These are phyloP conservation scores for Monilinia fructicola DNA, from an alignment of 2,329 filamentous ascomycete species.

Conservation along the genomic window DNA sequence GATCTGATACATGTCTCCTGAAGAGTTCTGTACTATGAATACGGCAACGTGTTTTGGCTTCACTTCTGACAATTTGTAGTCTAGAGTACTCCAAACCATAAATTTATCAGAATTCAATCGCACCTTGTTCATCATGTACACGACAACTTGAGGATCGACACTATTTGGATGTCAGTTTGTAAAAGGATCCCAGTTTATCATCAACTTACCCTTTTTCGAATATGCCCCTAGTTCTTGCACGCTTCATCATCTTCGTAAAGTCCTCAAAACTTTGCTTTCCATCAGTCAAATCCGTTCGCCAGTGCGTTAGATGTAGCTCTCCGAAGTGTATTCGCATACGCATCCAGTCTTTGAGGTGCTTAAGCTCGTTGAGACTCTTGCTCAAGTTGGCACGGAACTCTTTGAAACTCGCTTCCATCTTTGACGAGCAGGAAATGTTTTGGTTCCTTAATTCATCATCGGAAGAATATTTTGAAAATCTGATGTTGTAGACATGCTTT, in stretches of 20 bases:
- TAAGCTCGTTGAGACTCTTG: slow-evolving; percentile 29
- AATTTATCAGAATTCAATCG: slow-evolving; percentile 26
- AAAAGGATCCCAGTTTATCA: neutral
- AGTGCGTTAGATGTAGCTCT: slow-evolving; percentile 32
- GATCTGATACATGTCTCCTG: slow-evolving; percentile 30
- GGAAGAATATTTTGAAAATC: slow-evolving; percentile 3
- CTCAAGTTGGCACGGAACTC: slow-evolving; percentile 27
- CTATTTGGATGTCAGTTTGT: neutral
- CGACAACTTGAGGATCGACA: slow-evolving; percentile 30
- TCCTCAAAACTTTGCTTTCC: slow-evolving; percentile 28
- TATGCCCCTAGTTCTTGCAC: slow-evolving; percentile 28
- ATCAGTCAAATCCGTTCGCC: slow-evolving; percentile 28
- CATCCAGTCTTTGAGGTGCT: slow-evolving; percentile 36
- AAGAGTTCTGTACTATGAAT: slow-evolving; percentile 31
- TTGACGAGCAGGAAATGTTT: neutral
- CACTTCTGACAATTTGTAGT: slow-evolving; percentile 24
- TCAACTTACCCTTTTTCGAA: slow-evolving; percentile 39
- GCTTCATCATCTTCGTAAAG: slow-evolving; percentile 36
- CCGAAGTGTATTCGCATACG: slow-evolving; percentile 40
- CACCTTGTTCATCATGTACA: slow-evolving; percentile 29
- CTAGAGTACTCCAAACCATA: slow-evolving; percentile 25
- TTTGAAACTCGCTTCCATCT: slow-evolving; percentile 8
- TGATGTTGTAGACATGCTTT: slow-evolving; percentile 3
- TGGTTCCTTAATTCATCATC: neutral
- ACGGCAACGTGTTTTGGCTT: slow-evolving; percentile 33